Conservation (phyloP, 148 eudicot genomes). For the Pouteria glomerata region DNA sequence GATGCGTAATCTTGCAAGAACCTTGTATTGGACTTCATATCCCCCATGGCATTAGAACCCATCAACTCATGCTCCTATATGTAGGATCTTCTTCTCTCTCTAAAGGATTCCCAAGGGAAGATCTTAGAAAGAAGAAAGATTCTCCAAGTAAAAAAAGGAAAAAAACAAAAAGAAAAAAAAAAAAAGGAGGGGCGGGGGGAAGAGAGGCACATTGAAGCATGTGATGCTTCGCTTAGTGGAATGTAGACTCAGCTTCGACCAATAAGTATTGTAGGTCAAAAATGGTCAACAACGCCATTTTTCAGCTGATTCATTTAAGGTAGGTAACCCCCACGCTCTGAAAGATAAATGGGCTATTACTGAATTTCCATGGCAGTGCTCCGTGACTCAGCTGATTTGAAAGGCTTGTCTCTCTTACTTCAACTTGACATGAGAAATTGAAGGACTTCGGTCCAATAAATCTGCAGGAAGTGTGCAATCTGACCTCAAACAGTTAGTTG, state of each 20-base stretch:
- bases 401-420: background rate
- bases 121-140: slow-evolving; percentile 27
- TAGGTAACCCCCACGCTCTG: background rate
- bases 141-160: too few relatives aligned
- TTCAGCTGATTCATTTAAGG: slow-evolving; percentile 7
- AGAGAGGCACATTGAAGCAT: background rate
- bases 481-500: too few relatives aligned
- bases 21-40: slow-evolving; percentile 28
- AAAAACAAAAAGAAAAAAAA: slow-evolving; percentile 9
- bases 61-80: slow-evolving; percentile 14
- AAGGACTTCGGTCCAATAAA: too few relatives aligned
- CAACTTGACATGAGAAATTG: too few relatives aligned
- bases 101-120: slow-evolving; percentile 22
- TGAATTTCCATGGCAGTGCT: slow-evolving; percentile 31
- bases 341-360: slow-evolving; percentile 7
- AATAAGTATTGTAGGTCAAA: slow-evolving; percentile 27
- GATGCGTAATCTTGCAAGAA: slow-evolving; percentile 26
- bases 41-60: slow-evolving; percentile 18
- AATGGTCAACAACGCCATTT: slow-evolving; percentile 33
- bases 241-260: slow-evolving; percentile 41
- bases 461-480: too few relatives aligned
- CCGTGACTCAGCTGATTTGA: slow-evolving; percentile 37
- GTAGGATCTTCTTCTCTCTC: slow-evolving; percentile 25
- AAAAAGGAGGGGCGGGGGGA: background rate
- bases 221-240: slow-evolving; percentile 37